A percentile compares a stretch with the other conserved stretches of the same genome.
Evolutionary conservation across 73 alveolate species (phyloP).

Genomic region (Paraurostyla sp.): DNA sequence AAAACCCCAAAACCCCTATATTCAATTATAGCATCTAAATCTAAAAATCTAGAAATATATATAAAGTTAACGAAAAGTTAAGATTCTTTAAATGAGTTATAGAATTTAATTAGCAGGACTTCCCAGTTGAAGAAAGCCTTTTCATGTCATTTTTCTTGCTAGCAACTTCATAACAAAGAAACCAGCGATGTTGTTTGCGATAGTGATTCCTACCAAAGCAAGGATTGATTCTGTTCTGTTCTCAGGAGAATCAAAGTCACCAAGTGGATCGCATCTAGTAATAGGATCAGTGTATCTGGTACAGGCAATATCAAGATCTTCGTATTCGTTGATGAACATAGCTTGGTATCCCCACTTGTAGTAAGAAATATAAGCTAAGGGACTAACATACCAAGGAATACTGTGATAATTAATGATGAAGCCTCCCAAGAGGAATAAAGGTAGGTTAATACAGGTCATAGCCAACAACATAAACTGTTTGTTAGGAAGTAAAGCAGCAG

Average conservation of each 20-base stretch:
- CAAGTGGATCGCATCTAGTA: slow-evolving; percentile 45
- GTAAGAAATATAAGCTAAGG: slow-evolving; percentile 60
- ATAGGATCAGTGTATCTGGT: not conserved
- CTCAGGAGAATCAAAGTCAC: slow-evolving; percentile 58
- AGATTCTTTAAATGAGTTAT: no score
- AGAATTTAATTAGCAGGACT: no score
- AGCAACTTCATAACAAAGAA: slow-evolving; percentile 49
- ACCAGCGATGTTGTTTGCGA: slow-evolving; percentile 9
- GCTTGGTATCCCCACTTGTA: slow-evolving; percentile 77
- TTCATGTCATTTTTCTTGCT: slow-evolving; percentile 24
- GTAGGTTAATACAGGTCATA: slow-evolving; percentile 58
- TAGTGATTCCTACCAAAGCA: slow-evolving; percentile 29
- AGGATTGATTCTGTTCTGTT: not conserved
- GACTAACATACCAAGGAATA: slow-evolving; percentile 65
- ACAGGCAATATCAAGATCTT: slow-evolving; percentile 53
- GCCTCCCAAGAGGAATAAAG: slow-evolving; percentile 74
- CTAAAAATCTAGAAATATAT: no score
- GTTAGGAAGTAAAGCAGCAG: slow-evolving; percentile 10
- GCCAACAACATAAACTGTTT: slow-evolving; percentile 37
- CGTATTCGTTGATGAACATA: slow-evolving; percentile 47
- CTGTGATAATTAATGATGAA: slow-evolving; percentile 68
- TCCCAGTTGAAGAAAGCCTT: no score
- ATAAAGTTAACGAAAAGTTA: no score
- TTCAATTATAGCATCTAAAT: no score
- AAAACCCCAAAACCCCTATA: no score